Evolutionary conservation across 768 basidiomycete species (phyloP).

Genomic region (Albatrellus ellisii): DNA sequence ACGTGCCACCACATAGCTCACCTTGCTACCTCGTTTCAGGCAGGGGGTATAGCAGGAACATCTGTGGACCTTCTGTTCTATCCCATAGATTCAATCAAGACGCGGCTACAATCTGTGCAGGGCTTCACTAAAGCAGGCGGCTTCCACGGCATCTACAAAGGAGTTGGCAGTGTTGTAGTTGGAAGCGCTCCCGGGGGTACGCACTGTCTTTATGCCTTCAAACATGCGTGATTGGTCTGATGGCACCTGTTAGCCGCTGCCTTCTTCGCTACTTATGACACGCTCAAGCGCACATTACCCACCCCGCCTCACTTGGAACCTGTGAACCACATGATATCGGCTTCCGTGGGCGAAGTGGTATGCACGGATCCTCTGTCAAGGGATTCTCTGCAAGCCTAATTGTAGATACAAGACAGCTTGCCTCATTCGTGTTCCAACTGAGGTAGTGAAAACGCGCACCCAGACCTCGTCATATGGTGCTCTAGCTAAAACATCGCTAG

Average conservation of each 20-base stretch:
- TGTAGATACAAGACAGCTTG: conserved; percentile 79
- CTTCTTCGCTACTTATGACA: conserved; percentile 93
- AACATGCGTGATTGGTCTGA: not conserved
- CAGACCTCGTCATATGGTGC: conserved; percentile 72
- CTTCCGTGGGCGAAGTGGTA: conserved; percentile 40
- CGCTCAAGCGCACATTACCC: conserved; percentile 66
- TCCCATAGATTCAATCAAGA: conserved; percentile 95
- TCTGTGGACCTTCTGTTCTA: conserved; percentile 94
- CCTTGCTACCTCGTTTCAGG: too few species aligned
- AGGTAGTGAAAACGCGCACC: conserved; percentile 88
- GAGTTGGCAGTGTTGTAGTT: conserved; percentile 86
- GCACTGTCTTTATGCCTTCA: conserved; percentile 4
- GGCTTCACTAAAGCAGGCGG: conserved; percentile 83
- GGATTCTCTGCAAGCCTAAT: too few species aligned
- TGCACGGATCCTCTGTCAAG: conserved; percentile 12
- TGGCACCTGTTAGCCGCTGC: conserved; percentile 50
- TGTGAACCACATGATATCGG: conserved; percentile 44
- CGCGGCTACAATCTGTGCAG: conserved; percentile 78
- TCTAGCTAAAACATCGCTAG: conserved; percentile 41
- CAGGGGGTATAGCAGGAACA: conserved; percentile 85
- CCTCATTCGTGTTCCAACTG: conserved; percentile 87
- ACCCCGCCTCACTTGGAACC: conserved; percentile 47
- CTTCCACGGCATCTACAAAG: conserved; percentile 83
- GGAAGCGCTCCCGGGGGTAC: conserved; percentile 93
- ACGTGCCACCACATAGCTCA: not conserved